Conservation (phyloP, 768 basidiomycete species). For the Pleurotus giganteus region DNA sequence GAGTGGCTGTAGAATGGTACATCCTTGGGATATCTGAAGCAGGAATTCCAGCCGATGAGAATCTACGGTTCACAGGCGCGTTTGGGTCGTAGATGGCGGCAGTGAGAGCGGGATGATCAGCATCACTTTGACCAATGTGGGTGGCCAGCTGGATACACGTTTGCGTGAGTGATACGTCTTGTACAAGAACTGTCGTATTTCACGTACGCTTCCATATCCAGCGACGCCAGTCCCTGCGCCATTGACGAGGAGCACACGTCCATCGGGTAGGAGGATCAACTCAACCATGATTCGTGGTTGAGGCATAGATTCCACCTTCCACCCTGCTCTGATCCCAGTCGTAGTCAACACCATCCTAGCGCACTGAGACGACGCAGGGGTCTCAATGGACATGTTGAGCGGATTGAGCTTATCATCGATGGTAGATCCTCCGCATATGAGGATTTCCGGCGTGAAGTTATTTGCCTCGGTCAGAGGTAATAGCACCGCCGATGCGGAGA, state of each 20-base stretch:
- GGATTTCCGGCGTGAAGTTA: conserved; percentile 40
- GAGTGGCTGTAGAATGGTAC: conserved; percentile 32
- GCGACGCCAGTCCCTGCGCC: conserved; percentile 42
- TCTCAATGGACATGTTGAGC: conserved; percentile 29
- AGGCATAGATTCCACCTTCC: conserved; percentile 44
- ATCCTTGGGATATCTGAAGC: conserved; percentile 27
- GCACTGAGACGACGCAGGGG: conserved; percentile 41
- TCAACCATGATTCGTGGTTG: conserved; percentile 37
- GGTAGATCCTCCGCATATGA: conserved; percentile 45
- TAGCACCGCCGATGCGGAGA: conserved; percentile 35
- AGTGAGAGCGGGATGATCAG: conserved; percentile 30
- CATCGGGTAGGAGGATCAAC: conserved; percentile 36
- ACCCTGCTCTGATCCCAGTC: conserved; percentile 39
- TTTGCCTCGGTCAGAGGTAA: conserved; percentile 34
- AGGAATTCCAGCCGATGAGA: conserved; percentile 27
- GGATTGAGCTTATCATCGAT: conserved; percentile 27
- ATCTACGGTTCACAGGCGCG: conserved; percentile 23
- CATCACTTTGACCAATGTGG: conserved; percentile 34
- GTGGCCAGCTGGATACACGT: conserved; percentile 20
- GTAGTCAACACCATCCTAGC: conserved; percentile 38
- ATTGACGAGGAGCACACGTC: conserved; percentile 39
- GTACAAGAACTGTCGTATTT: no score
- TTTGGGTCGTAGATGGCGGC: conserved; percentile 30
- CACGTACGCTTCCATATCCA: conserved; percentile 29
- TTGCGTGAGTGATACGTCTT: neutral